Percentiles rank a stretch among this genome's conserved stretches.
phyloP scores from a whole-genome alignment of 2,329 filamentous ascomycete species.

The Pseudopithomyces maydicus region DNA sequence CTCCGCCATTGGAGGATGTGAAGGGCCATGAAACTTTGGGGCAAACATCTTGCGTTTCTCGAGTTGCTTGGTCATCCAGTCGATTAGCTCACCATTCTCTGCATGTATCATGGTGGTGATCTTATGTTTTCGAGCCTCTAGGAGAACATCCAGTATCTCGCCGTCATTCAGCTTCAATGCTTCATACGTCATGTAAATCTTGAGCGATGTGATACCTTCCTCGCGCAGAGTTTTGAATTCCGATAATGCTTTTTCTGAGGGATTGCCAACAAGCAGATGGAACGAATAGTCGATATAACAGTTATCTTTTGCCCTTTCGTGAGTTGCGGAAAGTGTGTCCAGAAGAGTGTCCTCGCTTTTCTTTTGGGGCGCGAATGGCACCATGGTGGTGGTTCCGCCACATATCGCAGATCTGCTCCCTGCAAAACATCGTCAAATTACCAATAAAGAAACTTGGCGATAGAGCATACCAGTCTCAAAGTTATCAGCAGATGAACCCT shows the following conservation, averaged over 20 bases:
- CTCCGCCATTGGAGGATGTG: slow-evolving; percentile 57
- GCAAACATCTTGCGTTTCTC: slow-evolving; percentile 55
- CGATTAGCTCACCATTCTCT: slow-evolving; percentile 60
- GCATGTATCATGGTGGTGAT: slow-evolving; percentile 63
- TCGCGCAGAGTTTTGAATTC: slow-evolving; percentile 44
- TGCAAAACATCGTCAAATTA: slow-evolving; percentile 3
- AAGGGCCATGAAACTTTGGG: slow-evolving; percentile 58
- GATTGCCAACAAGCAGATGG: slow-evolving; percentile 47
- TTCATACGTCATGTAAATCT: slow-evolving; percentile 53
- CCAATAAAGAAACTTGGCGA: no score
- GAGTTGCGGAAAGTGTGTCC: slow-evolving; percentile 49
- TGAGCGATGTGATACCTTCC: slow-evolving; percentile 46
- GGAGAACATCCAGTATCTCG: slow-evolving; percentile 45
- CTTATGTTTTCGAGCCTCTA: slow-evolving; percentile 48
- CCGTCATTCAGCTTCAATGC: slow-evolving; percentile 46
- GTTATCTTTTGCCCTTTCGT: slow-evolving; percentile 48
- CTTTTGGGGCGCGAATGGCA: slow-evolving; percentile 55
- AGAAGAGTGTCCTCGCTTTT: slow-evolving; percentile 53
- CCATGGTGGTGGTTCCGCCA: slow-evolving; percentile 56
- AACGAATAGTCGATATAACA: slow-evolving; percentile 57
- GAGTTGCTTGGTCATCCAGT: slow-evolving; percentile 60
- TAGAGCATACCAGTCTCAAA: slow-evolving; percentile 40
- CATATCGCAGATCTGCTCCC: slow-evolving; percentile 53
- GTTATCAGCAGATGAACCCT: slow-evolving; percentile 46
- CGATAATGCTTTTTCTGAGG: slow-evolving; percentile 37